Conservation (phyloP, 768 basidiomycete genomes). For the Amanita molliuscula region DNA sequence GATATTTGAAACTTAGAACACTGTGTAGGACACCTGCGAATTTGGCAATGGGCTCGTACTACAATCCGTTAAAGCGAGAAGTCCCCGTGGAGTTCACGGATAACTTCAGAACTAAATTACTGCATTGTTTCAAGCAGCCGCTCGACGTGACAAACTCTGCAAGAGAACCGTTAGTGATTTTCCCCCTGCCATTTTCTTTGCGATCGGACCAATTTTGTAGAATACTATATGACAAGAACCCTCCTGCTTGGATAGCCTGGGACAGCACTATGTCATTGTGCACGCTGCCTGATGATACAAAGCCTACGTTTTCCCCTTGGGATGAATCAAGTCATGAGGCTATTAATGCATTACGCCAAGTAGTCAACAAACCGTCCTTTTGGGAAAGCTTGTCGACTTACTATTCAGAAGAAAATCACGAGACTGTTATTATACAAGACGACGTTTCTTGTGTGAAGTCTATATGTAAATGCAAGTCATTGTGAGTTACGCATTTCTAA, state of each 20-base stretch:
- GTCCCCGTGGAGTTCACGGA: conserved; percentile 40
- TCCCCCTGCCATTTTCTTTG: neutral
- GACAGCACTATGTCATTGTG: conserved; percentile 33
- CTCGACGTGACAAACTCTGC: conserved; percentile 24
- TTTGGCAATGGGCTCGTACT: conserved; percentile 48
- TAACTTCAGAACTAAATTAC: conserved; percentile 42
- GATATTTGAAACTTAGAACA: conserved; percentile 76
- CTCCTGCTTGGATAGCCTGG: conserved; percentile 68
- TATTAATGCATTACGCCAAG: conserved; percentile 37
- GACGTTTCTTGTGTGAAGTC: conserved; percentile 67
- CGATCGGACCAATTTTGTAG: conserved; percentile 19
- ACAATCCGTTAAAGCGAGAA: conserved; percentile 55
- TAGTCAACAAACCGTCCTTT: conserved; percentile 37
- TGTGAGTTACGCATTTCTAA: conserved; percentile 2
- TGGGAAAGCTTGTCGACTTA: conserved; percentile 63
- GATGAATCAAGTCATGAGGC: conserved; percentile 41
- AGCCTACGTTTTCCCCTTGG: conserved; percentile 52
- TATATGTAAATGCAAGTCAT: conserved; percentile 40
- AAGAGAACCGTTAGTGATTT: conserved; percentile 33
- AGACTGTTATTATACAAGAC: conserved; percentile 53
- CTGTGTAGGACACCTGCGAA: conserved; percentile 45
- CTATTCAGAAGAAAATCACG: conserved; percentile 72
- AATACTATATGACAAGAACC: conserved; percentile 43
- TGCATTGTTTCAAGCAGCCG: conserved; percentile 45
- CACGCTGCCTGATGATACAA: conserved; percentile 31